phyloP scores from a whole-genome alignment of 495 filamentous ascomycete species.

The Hypomontagnella monticulosa region DNA sequence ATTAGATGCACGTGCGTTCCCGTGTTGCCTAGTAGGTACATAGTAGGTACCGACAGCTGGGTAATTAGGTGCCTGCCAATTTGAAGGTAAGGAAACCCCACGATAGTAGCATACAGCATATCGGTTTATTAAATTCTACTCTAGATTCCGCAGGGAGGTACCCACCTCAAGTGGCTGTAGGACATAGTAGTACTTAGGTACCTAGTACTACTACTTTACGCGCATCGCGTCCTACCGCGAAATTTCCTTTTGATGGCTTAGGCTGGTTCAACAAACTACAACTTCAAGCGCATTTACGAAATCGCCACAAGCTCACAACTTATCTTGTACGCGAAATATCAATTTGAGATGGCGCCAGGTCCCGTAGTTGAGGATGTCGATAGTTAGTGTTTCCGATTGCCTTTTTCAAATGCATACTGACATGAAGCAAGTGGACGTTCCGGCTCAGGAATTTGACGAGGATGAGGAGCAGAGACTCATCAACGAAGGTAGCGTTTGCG shows the following conservation, averaged over 20 bases:
- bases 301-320: not conserved
- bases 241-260: conserved; percentile 11
- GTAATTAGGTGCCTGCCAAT: too few species aligned
- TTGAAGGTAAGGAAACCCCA: too few species aligned
- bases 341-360: conserved; percentile 52
- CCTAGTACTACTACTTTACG: conserved; percentile 40
- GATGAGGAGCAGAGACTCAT: conserved; percentile 81
- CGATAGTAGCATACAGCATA: too few species aligned
- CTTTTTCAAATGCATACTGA: conserved; percentile 19
- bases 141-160: not conserved
- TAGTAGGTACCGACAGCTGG: too few species aligned
- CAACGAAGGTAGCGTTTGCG: conserved; percentile 77
- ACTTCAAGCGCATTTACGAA: not conserved
- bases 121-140: too few species aligned
- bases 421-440: conserved; percentile 57
- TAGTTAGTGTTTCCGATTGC: conserved; percentile 46
- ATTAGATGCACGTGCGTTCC: too few species aligned
- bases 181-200: not conserved
- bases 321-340: not conserved
- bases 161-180: not conserved
- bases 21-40: too few species aligned
- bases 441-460: conserved; percentile 74
- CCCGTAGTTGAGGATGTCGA: conserved; percentile 64
- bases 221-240: conserved; percentile 42
- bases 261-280: not conserved